Conservation (phyloP, 306 rosid species). For the Oemleria cerasiformis region DNA sequence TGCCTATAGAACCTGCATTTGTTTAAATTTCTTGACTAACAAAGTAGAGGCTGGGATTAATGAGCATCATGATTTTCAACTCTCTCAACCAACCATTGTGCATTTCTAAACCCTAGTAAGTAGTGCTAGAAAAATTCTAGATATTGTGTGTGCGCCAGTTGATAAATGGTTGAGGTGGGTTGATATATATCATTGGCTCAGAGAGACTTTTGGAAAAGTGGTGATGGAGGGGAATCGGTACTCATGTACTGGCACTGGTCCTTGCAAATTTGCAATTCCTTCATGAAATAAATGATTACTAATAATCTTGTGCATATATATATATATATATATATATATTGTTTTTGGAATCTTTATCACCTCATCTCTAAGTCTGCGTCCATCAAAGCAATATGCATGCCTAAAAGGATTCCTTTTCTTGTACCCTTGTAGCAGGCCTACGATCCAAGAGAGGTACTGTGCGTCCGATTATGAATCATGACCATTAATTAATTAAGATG, state of each 20-base stretch:
- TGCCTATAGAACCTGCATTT: background rate
- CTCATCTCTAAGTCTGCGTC: constrained; percentile 17
- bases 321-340: background rate
- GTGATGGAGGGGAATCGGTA: constrained; percentile 22
- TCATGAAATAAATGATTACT: background rate
- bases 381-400: background rate
- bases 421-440: background rate
- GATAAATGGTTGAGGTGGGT: background rate
- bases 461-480: too few species aligned
- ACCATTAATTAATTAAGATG: too few species aligned
- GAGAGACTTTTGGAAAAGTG: constrained; percentile 25
- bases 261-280: constrained; percentile 7
- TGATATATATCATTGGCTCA: constrained; percentile 26
- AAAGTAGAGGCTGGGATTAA: background rate
- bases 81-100: background rate
- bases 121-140: background rate
- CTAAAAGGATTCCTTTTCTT: constrained; percentile 15
- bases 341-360: constrained; percentile 32
- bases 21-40: background rate
- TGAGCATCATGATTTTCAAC: background rate
- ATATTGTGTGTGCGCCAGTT: background rate
- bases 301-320: background rate
- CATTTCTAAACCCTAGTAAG: background rate
- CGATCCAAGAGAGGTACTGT: too few species aligned
- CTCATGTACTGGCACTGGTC: constrained; percentile 23